Conservation (phyloP, 495 filamentous ascomycete genomes). For the Tuber brumale region DNA sequence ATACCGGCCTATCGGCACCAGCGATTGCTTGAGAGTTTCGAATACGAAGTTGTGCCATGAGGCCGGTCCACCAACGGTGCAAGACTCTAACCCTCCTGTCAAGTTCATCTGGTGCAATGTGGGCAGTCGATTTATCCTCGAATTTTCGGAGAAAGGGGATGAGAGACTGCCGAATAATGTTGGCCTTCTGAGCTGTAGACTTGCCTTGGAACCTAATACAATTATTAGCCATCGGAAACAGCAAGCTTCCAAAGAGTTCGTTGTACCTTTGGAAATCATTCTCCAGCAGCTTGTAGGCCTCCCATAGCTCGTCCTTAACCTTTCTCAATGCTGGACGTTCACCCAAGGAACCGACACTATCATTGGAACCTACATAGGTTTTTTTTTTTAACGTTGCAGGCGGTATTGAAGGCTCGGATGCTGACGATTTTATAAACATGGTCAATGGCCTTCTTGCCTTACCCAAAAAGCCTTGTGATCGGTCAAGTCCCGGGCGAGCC, state of each 20-base stretch:
- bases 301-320: conserved; percentile 77
- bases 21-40: conserved; percentile 61
- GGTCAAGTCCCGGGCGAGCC: conserved; percentile 9
- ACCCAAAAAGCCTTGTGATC: conserved; percentile 20
- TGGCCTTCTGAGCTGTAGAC: conserved; percentile 69
- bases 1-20: conserved; percentile 68
- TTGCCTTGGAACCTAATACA: conserved; percentile 64
- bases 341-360: conserved; percentile 21
- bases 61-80: conserved; percentile 92
- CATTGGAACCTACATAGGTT: conserved; percentile 6
- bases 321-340: conserved; percentile 31
- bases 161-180: conserved; percentile 67
- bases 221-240: conserved; percentile 35
- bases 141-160: conserved; percentile 77
- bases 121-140: conserved; percentile 62
- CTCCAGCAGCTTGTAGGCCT: conserved; percentile 71
- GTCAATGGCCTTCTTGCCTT: conserved; percentile 32
- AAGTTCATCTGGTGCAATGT: conserved; percentile 68
- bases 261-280: conserved; percentile 67
- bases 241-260: background rate
- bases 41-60: conserved; percentile 74
- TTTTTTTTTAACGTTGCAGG: conserved; percentile 13
- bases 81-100: conserved; percentile 76
- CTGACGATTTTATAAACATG: conserved; percentile 35
- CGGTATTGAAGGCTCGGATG: conserved; percentile 33